phyloP scores from a whole-genome alignment of 768 basidiomycete species.

The Mycena capillaripes region DNA sequence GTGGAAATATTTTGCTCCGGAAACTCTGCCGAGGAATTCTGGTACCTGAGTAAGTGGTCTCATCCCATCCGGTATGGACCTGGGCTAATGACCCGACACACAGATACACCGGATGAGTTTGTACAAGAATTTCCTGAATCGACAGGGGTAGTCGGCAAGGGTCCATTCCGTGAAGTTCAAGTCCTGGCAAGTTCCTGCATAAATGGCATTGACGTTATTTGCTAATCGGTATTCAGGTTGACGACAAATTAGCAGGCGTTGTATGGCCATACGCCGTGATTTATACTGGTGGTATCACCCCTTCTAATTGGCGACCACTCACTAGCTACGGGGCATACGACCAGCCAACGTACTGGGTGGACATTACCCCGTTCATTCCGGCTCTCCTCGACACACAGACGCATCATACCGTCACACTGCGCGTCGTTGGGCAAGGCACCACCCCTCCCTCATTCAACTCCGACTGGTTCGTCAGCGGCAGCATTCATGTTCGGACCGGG shows the following conservation, averaged over 20 bases:
- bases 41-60: constrained; percentile 58
- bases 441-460: constrained; percentile 64
- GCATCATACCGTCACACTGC: constrained; percentile 69
- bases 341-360: constrained; percentile 73
- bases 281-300: constrained; percentile 75
- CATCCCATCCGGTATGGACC: background rate
- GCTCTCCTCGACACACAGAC: constrained; percentile 56
- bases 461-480: constrained; percentile 75
- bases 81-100: constrained; percentile 47
- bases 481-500: constrained; percentile 65
- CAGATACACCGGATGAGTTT: constrained; percentile 65
- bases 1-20: constrained; percentile 74
- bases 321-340: constrained; percentile 76
- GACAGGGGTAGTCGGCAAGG: constrained; percentile 61
- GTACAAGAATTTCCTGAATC: constrained; percentile 59
- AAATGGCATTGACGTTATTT: background rate
- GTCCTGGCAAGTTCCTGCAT: constrained; percentile 47
- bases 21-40: constrained; percentile 75
- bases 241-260: constrained; percentile 65
- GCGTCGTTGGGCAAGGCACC: constrained; percentile 68
- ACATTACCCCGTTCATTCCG: constrained; percentile 74
- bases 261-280: constrained; percentile 69
- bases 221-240: constrained; percentile 43
- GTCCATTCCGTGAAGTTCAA: constrained; percentile 75
- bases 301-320: constrained; percentile 64